Base-by-base conservation (phyloP, 768 basidiomycete genomes). In the Rhizopogon roseolus region DNA sequence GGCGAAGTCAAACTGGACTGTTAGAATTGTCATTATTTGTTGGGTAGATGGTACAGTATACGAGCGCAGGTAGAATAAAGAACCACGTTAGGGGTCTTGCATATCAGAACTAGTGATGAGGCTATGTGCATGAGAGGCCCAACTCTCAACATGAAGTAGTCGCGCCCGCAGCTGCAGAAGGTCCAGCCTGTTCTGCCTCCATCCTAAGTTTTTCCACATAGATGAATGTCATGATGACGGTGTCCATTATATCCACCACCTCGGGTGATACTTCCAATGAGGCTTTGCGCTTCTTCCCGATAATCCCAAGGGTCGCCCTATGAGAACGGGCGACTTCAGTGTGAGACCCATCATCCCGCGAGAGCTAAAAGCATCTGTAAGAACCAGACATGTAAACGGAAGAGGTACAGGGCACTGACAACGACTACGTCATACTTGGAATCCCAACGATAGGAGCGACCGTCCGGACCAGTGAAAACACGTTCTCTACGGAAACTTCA, bases 221-320 rank as follows among this genome's bases (percentile, higher is more conserved):
- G 9, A 32, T 60, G 22, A 69, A 70, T 1, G 66, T 69, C n/a
- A 70, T 57, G 6, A 69, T 28, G 25, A 70, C 45, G 34, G 61
- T 28, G 56, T 68, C 66, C 27, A 68, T 54, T 55, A 69, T 68
- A 16, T 57, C 59, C 40, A 55, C 57, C 39, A 62, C 58, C 4
- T 40, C 49, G 4, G 63, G 52, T 52, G 60, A 40, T 22, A 68
- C 22, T 13, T 60, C 62, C 5, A 69, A 50, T 13, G 22, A 56
- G 9, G 66, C 60, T 5, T 55, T 54, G 41, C 41, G 37, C 45
- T 57, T 63, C 3, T 46, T 56, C 19, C 62, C 61, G 59, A 32
- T 32, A 10, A 32, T 32, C 10, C 29, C 29, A 32, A 32, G 29
- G 8, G 29, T 32, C 29, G 29, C 42, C 43, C 52, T 54, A 41